Evolutionary conservation across 2,329 filamentous ascomycete genomes (phyloP).

Genomic region (Penicillium sp.): DNA sequence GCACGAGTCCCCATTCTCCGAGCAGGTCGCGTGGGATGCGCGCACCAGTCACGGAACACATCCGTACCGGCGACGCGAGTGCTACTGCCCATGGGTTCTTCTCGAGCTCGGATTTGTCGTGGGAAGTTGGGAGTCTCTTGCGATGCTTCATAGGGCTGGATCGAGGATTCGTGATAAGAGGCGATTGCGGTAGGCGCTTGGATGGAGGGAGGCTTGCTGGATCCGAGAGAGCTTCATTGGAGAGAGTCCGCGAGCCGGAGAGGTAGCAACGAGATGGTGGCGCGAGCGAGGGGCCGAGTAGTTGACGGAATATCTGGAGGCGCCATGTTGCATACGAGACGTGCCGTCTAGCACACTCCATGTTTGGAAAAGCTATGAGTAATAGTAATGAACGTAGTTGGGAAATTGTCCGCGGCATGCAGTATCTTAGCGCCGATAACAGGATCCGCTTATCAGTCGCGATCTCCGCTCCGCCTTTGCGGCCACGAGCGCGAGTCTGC

Average conservation of each 20-base stretch:
- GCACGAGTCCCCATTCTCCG: constrained; percentile 40
- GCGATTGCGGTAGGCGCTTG: constrained; percentile 40
- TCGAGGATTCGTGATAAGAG: constrained; percentile 31
- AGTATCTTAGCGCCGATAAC: constrained; percentile 21
- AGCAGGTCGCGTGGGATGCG: constrained; percentile 39
- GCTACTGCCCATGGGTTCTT: constrained; percentile 46
- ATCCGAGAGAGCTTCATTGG: constrained; percentile 4
- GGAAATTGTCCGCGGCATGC: constrained; percentile 4
- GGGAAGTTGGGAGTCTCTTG: constrained; percentile 28
- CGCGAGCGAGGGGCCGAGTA: constrained; percentile 11
- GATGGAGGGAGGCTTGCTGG: constrained; percentile 27
- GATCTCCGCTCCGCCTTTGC: constrained; percentile 11
- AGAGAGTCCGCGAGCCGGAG: constrained; percentile 13
- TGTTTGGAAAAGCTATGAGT: constrained; percentile 8
- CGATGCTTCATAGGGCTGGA: constrained; percentile 22
- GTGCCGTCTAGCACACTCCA: constrained; percentile 31
- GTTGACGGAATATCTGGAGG: constrained; percentile 28
- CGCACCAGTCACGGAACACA: constrained; percentile 35
- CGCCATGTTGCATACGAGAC: constrained; percentile 39
- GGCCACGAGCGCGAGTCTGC: background rate
- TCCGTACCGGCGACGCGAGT: constrained; percentile 40
- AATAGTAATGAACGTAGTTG: background rate
- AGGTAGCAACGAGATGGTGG: constrained; percentile 12
- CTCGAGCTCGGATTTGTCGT: constrained; percentile 32
- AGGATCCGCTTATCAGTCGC: constrained; percentile 16